Conservation (phyloP, 345 rosid genomes). For the Conringia planisiliqua region DNA sequence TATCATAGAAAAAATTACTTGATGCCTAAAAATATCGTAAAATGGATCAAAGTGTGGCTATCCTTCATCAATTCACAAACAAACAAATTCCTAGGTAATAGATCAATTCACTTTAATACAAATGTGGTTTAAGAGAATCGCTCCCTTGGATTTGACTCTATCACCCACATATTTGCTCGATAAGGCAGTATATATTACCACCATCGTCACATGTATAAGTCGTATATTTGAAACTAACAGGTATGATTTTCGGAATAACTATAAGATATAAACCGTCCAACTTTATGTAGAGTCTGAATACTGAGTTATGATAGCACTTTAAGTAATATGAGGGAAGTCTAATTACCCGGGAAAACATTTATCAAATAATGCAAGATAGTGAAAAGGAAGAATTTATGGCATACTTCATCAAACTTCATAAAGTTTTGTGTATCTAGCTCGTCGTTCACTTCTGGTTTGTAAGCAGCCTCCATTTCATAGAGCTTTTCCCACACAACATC, state of each 20-base stretch:
- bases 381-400: constrained; percentile 14
- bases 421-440: constrained; percentile 95
- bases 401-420: constrained; percentile 97
- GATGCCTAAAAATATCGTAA: not conserved
- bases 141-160: not conserved
- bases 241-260: not conserved
- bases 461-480: constrained; percentile 93
- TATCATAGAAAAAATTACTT: not conserved
- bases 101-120: not conserved
- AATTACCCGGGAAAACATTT: not conserved
- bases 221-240: not conserved
- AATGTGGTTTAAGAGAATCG: not conserved
- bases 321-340: not conserved
- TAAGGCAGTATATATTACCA: not conserved
- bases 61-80: constrained; percentile 3
- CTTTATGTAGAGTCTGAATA: not conserved
- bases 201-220: not conserved
- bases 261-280: not conserved
- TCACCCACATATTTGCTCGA: not conserved
- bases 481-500: constrained; percentile 77
- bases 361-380: not conserved
- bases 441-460: constrained; percentile 88
- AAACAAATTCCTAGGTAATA: constrained; percentile 11
- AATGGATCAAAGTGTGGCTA: not conserved
- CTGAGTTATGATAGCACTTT: not conserved